A percentile compares a stretch with the other conserved stretches of the same genome.
phyloP scores from a whole-genome alignment of 306 rosid species.

The Lathyrus tuberosus region DNA sequence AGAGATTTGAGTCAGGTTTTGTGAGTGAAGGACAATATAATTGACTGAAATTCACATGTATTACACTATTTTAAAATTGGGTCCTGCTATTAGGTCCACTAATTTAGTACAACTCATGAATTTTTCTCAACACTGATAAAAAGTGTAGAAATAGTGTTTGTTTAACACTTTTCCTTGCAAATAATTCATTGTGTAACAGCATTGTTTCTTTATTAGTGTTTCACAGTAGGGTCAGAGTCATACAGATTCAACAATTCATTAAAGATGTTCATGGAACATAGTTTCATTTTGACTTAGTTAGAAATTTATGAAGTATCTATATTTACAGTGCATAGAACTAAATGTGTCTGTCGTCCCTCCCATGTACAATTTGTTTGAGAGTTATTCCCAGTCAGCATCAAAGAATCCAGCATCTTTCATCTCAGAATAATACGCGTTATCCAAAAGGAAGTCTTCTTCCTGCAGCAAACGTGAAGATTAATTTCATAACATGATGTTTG shows the following conservation, averaged over 20 bases:
- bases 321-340: conserved; percentile 30
- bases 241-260: conserved; percentile 26
- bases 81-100: conserved; percentile 7
- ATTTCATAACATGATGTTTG: conserved; percentile 9
- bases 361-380: conserved; percentile 35
- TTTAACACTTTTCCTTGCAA: not conserved
- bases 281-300: conserved; percentile 55
- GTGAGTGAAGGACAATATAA: not conserved
- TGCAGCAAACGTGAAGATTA: conserved; percentile 34
- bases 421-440: conserved; percentile 74
- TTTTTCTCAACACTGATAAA: not conserved
- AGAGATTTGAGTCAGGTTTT: not conserved
- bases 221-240: conserved; percentile 39
- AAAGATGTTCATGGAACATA: conserved; percentile 44
- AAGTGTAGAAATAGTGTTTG: not conserved
- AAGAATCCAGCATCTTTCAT: conserved; percentile 96
- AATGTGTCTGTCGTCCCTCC: not conserved
- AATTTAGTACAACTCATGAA: not conserved
- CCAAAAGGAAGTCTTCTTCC: conserved; percentile 80
- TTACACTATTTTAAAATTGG: not conserved
- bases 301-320: conserved; percentile 37
- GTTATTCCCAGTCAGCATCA: conserved; percentile 80
- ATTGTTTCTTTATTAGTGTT: conserved; percentile 43
- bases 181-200: not conserved
- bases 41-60: conserved; percentile 1